A percentile compares a stretch with the other conserved stretches of the same genome.
Evolutionary conservation across 1,139 yeast species (phyloP).

Genomic region (Kurtzmaniella quercitrusa): DNA sequence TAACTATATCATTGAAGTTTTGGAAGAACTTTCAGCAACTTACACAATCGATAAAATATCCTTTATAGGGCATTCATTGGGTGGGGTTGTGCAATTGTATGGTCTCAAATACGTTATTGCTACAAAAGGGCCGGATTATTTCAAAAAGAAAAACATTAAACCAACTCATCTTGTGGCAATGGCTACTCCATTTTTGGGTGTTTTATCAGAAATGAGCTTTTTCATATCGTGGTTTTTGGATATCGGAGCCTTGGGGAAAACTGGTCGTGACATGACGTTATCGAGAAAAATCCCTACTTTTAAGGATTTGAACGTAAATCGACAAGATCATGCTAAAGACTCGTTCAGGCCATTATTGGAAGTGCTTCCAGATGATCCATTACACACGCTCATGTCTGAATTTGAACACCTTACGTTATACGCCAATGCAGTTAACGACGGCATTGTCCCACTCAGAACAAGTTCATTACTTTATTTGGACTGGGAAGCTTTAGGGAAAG

Average conservation of each 20-base stretch:
- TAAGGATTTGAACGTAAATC: conserved; percentile 9
- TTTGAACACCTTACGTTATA: conserved; percentile 71
- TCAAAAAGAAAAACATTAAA: conserved; percentile 40
- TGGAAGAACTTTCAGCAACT: conserved; percentile 27
- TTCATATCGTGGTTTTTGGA: conserved; percentile 79
- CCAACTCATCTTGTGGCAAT: conserved; percentile 77
- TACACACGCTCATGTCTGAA: conserved; percentile 57
- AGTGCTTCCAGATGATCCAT: conserved; percentile 73
- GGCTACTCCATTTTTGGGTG: conserved; percentile 87
- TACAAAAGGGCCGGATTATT: conserved; percentile 53
- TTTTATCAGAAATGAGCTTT: conserved; percentile 78
- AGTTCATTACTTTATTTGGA: conserved; percentile 51
- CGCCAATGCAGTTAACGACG: conserved; percentile 84
- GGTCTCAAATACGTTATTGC: conserved; percentile 74
- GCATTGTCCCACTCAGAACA: conserved; percentile 81
- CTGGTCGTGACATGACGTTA: conserved; percentile 82
- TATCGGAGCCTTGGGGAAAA: conserved; percentile 84
- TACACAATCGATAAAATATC: conserved; percentile 58
- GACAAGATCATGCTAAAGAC: conserved; percentile 12
- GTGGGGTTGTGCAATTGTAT: conserved; percentile 86
- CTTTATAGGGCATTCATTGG: conserved; percentile 87
- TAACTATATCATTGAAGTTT: conserved; percentile 57
- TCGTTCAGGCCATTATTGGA: conserved; percentile 60
- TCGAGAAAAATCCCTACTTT: conserved; percentile 23
- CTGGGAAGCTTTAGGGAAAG: conserved; percentile 40